A percentile compares a stretch with the other conserved stretches of the same genome.
Evolutionary conservation across 192 early-diverging fungal genomes (phyloP).

Genomic region (Funneliformis mosseae): DNA sequence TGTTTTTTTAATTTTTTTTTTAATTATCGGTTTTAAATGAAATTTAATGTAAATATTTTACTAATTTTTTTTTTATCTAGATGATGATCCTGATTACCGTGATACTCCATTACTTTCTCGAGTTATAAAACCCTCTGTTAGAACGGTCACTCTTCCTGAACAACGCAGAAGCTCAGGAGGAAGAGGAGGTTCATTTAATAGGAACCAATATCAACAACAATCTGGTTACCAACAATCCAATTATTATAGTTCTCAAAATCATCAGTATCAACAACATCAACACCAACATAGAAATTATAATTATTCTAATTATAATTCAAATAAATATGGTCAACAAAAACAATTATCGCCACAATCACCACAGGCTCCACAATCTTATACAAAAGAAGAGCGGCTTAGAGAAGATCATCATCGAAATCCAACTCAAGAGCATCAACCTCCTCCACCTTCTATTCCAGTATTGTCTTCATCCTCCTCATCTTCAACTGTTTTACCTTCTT

Average conservation of each 20-base stretch:
- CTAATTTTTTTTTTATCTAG: constrained; percentile 31
- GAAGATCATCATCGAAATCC: constrained; percentile 29
- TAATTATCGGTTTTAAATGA: no score
- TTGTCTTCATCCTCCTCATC: not conserved
- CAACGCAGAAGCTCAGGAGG: not conserved
- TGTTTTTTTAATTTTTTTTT: no score
- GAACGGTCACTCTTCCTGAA: constrained; percentile 39
- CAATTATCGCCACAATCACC: not conserved
- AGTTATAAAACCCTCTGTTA: constrained; percentile 47
- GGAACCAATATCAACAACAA: not conserved
- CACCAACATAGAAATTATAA: not conserved
- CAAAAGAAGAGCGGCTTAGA: not conserved
- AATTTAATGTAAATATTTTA: no score
- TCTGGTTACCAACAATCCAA: not conserved
- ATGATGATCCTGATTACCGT: constrained; percentile 48
- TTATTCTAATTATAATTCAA: not conserved
- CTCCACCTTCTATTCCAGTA: not conserved
- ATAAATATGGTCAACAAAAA: not conserved
- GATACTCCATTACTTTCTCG: constrained; percentile 45
- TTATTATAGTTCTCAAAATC: constrained; percentile 21
- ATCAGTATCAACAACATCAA: constrained; percentile 31
- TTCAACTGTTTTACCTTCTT: not conserved
- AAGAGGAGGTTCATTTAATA: not conserved
- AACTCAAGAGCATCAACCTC: not conserved
- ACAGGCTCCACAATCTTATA: not conserved